Percentiles rank a stretch among this genome's conserved stretches.
Conservation (phyloP, 208 protist genomes). For the Crithidia brevicula region DNA sequence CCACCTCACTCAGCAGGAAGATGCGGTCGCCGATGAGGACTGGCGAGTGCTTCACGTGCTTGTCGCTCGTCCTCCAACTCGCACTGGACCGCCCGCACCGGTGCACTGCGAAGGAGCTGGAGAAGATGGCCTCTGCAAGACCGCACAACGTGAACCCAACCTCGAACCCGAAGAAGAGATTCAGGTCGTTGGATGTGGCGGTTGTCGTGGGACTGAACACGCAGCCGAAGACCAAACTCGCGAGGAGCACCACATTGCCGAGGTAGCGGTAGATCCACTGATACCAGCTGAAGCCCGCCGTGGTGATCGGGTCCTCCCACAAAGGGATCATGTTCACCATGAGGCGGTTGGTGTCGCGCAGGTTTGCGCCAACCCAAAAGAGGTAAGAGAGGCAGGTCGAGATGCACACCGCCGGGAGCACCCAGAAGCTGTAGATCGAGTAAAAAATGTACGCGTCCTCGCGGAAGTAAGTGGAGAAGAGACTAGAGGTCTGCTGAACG, state of each 20-base stretch:
- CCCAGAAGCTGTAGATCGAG: slow-evolving; percentile 65
- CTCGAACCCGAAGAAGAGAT: slow-evolving; percentile 72
- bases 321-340: slow-evolving; percentile 61
- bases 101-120: slow-evolving; percentile 56
- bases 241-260: slow-evolving; percentile 50
- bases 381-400: slow-evolving; percentile 60
- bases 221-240: slow-evolving; percentile 60
- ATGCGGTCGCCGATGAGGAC: slow-evolving; percentile 60
- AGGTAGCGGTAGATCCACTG: slow-evolving; percentile 46
- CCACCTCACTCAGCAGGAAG: slow-evolving; percentile 59
- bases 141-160: slow-evolving; percentile 56
- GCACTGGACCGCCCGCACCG: slow-evolving; percentile 42
- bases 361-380: slow-evolving; percentile 59
- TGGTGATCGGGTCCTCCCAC: slow-evolving; percentile 73
- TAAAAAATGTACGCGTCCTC: slow-evolving; percentile 66
- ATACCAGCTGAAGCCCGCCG: slow-evolving; percentile 49
- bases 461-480: slow-evolving; percentile 64
- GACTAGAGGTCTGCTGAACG: slow-evolving; percentile 35
- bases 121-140: slow-evolving; percentile 44
- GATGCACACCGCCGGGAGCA: slow-evolving; percentile 61
- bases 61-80: slow-evolving; percentile 23
- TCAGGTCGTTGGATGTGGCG: slow-evolving; percentile 40
- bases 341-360: slow-evolving; percentile 54
- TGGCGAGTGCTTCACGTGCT: slow-evolving; percentile 27
- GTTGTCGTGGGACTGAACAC: slow-evolving; percentile 58